Evolutionary conservation across 2,329 filamentous ascomycete genomes (phyloP), one percentile per base, ranked within the genome.

Genomic region (Cladophialophora exuberans): DNA sequence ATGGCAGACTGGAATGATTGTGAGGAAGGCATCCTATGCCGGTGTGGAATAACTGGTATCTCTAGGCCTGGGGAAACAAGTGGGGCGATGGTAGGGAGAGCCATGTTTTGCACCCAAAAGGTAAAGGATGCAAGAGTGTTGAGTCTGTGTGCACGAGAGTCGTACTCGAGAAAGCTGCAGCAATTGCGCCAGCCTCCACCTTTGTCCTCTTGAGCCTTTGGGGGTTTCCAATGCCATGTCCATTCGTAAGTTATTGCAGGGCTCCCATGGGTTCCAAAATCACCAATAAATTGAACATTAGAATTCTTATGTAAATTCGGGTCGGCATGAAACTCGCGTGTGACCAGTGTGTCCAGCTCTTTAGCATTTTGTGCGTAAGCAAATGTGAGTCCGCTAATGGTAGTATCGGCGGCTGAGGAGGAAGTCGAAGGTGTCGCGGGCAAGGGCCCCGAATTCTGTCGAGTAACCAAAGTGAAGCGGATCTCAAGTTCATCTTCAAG

Each of bases 101-200:
- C 57, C 42, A 69, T 67, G 86, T 89, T 93, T 65, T 93, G 83
- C 55, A 97, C 91, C 87, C 90, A 99, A 70, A 96, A 97, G 4
- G 90, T 91, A 74, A 99, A 97, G 69, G 86, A 92, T 11, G 90
- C 92, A 50, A 99, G 81, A 3, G 91, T 93, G 64, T 95, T 85
- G 57, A 99, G 76, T 61, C 88, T 84, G 73, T 99, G 94, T 28
- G 91, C 90, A 64, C 93, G 85, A 68, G 94, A 88, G 72, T 99
- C 92, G 69, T 99, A 99, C 73, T 99, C 94, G 64, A 97, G 88
- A 73, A 99, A 97, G 70, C 90, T 97, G 79, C 94, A 97, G 65
- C 87, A 89, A 69, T 95, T 97, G 68, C 90, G 89, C 93, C 94
- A 99, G 39, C 94, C 94, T 54, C 91, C 90, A 25, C 89, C 89